A percentile compares a stretch with the other conserved stretches of the same genome.
These are phyloP conservation scores for Delphinella strobiligena DNA, from an alignment of 2,329 filamentous ascomycete species.

Conservation along the genomic window DNA sequence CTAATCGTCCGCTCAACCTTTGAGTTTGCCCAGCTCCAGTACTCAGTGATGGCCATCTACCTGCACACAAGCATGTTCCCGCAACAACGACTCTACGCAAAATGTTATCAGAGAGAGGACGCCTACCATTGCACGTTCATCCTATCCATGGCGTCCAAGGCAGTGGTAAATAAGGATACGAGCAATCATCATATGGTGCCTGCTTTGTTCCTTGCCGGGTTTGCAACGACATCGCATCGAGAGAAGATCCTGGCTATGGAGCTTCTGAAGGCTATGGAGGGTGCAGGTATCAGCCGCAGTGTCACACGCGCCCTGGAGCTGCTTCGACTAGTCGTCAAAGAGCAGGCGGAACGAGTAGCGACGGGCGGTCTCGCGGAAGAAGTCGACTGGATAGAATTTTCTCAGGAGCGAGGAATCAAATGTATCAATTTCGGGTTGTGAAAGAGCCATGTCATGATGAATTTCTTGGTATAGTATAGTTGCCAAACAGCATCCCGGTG, in stretches of 20 bases:
- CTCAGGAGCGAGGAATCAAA: constrained; percentile 32
- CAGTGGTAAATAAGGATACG: constrained; percentile 2
- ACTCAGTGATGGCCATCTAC: constrained; percentile 30
- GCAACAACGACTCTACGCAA: constrained; percentile 26
- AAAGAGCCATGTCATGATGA: no score
- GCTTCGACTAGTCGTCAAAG: constrained; percentile 36
- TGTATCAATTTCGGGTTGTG: constrained; percentile 41
- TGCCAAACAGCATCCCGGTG: no score
- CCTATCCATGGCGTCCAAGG: constrained; percentile 27
- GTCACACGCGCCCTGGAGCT: constrained; percentile 32
- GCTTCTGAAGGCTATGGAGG: constrained; percentile 35
- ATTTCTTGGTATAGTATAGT: no score
- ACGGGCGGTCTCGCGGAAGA: constrained; percentile 28
- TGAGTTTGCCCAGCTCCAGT: constrained; percentile 6
- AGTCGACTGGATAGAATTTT: constrained; percentile 40
- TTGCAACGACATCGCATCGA: constrained; percentile 26
- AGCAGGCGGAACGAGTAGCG: constrained; percentile 30
- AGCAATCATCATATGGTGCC: constrained; percentile 36
- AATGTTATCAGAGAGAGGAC: constrained; percentile 1
- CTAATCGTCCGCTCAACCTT: constrained; percentile 3
- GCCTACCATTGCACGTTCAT: constrained; percentile 28
- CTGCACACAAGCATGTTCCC: constrained; percentile 43
- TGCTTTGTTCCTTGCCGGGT: constrained; percentile 42
- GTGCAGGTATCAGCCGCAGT: constrained; percentile 36
- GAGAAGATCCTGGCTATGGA: constrained; percentile 37